phyloP scores from a whole-genome alignment of 371 early-diverging fungal species.

The Syncephalis fuscata region DNA sequence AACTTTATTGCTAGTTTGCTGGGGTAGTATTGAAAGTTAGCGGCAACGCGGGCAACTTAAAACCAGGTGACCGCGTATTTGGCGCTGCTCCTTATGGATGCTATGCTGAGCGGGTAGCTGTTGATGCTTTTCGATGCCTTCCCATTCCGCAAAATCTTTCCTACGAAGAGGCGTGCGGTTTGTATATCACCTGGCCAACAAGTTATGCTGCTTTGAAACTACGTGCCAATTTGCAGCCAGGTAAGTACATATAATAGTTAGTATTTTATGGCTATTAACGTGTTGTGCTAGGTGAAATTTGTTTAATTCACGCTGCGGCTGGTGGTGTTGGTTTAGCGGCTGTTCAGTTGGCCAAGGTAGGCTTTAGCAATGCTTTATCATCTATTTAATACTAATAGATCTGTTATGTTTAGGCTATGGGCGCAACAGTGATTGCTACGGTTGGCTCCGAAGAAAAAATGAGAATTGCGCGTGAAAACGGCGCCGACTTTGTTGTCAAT shows the following conservation, averaged over 20 bases:
- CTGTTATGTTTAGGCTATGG: slow-evolving; percentile 24
- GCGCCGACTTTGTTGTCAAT: slow-evolving; percentile 66
- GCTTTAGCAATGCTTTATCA: neutral
- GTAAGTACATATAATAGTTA: slow-evolving; percentile 8
- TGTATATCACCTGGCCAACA: slow-evolving; percentile 70
- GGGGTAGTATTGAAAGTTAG: slow-evolving; percentile 25
- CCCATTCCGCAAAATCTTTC: slow-evolving; percentile 47
- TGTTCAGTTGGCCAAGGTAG: slow-evolving; percentile 39
- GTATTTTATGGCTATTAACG: neutral
- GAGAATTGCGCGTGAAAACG: slow-evolving; percentile 38
- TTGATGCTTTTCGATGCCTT: slow-evolving; percentile 22
- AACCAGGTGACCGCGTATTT: slow-evolving; percentile 63
- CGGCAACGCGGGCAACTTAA: slow-evolving; percentile 20
- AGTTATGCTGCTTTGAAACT: slow-evolving; percentile 56
- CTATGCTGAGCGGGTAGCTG: slow-evolving; percentile 51
- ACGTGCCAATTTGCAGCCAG: slow-evolving; percentile 44
- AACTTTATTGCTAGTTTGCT: slow-evolving; percentile 17
- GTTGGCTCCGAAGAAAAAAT: slow-evolving; percentile 61
- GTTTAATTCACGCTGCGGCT: slow-evolving; percentile 66
- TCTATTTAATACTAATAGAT: neutral
- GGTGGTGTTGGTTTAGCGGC: slow-evolving; percentile 58
- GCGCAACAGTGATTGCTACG: slow-evolving; percentile 76
- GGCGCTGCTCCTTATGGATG: slow-evolving; percentile 40
- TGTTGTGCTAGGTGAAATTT: slow-evolving; percentile 22
- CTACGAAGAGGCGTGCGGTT: slow-evolving; percentile 62